A percentile compares a stretch with the other conserved stretches of the same genome.
These are phyloP conservation scores for Turritis glabra DNA, from an alignment of 345 rosid species.

Conservation along the genomic window DNA sequence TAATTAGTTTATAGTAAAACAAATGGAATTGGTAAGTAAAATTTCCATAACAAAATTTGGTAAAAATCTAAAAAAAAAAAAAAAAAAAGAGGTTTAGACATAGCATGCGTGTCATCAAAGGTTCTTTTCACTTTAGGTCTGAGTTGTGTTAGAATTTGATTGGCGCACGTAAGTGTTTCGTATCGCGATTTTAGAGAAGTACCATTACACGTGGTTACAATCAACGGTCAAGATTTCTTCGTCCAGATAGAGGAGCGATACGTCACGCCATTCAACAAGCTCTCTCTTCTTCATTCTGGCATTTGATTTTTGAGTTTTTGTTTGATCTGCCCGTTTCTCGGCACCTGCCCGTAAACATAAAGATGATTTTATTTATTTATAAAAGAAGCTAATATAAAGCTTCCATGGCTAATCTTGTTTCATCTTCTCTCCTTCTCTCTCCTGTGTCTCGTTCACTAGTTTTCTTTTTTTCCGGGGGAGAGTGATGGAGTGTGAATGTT, in stretches of 20 bases:
- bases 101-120: slow-evolving; percentile 60
- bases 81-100: slow-evolving; percentile 24
- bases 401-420: slow-evolving; percentile 29
- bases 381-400: slow-evolving; percentile 29
- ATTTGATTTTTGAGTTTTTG: slow-evolving; percentile 13
- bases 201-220: slow-evolving; percentile 43
- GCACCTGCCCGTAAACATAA: slow-evolving; percentile 33
- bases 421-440: slow-evolving; percentile 29
- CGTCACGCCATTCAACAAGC: slow-evolving; percentile 44
- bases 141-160: slow-evolving; percentile 39
- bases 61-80: slow-evolving; percentile 18
- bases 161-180: slow-evolving; percentile 48
- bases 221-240: slow-evolving; percentile 49
- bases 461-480: not conserved
- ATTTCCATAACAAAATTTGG: not conserved
- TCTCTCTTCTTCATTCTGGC: slow-evolving; percentile 20
- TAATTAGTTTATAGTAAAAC: slow-evolving; percentile 23
- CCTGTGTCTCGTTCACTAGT: not conserved
- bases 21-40: slow-evolving; percentile 3
- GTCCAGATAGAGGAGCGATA: slow-evolving; percentile 33
- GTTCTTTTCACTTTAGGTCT: slow-evolving; percentile 16
- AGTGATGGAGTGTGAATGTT: slow-evolving; percentile 34
- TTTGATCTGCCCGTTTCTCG: slow-evolving; percentile 32
- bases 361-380: not conserved
- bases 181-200: not conserved